Conservation (phyloP, 1,139 yeast species). For the Nadsonia starkeyi-henricii region DNA sequence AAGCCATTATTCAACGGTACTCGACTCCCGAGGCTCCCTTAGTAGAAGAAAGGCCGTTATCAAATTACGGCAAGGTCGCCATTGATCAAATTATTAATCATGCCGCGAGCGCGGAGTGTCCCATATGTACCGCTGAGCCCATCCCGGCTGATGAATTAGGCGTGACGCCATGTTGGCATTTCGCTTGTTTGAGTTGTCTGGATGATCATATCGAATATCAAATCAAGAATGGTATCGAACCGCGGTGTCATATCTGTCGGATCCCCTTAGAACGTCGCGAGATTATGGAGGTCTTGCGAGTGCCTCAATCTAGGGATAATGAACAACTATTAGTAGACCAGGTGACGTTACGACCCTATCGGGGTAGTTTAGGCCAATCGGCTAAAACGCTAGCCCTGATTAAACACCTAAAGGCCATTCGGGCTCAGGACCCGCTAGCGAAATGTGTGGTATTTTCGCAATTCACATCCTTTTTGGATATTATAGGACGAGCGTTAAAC, state of each 20-base stretch:
- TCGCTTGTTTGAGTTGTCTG: conserved; percentile 64
- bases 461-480: conserved; percentile 69
- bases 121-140: conserved; percentile 66
- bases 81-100: conserved; percentile 23
- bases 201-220: conserved; percentile 44
- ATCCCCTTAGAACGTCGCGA: conserved; percentile 17
- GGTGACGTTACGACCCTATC: conserved; percentile 11
- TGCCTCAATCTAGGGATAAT: not conserved
- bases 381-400: conserved; percentile 66
- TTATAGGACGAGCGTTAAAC: conserved; percentile 49
- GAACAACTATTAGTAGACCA: conserved; percentile 1
- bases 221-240: conserved; percentile 18
- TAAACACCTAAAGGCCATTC: conserved; percentile 39
- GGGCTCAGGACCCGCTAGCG: conserved; percentile 44
- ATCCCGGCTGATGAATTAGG: conserved; percentile 38
- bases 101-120: conserved; percentile 55
- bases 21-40: conserved; percentile 10
- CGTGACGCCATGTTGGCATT: conserved; percentile 70
- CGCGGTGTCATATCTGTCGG: conserved; percentile 29
- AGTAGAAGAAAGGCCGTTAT: conserved; percentile 12
- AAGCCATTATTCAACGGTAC: conserved; percentile 6
- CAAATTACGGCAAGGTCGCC: conserved; percentile 26
- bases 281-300: conserved; percentile 19
- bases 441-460: conserved; percentile 86
- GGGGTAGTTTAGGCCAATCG: conserved; percentile 26